These are phyloP conservation scores for Solanum chmielewskii DNA, from an alignment of 257 asterid species.

Conservation along the genomic window DNA sequence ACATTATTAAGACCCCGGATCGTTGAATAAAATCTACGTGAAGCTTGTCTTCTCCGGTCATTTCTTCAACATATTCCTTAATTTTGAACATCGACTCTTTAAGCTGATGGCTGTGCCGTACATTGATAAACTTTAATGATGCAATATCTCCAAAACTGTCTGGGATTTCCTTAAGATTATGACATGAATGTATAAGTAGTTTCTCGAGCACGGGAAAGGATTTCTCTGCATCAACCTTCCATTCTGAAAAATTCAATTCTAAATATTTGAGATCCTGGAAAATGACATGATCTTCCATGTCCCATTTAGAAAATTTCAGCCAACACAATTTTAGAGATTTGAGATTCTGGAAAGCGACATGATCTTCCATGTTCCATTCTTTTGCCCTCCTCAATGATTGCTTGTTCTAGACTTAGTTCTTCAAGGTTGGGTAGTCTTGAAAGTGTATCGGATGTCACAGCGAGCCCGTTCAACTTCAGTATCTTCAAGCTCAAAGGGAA, in stretches of 20 bases:
- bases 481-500: background rate
- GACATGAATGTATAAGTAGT: accelerated
- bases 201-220: background rate
- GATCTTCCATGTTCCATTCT: background rate
- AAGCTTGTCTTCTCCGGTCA: background rate
- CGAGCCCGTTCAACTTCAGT: accelerated
- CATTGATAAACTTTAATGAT: background rate
- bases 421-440: background rate
- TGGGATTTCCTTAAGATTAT: background rate
- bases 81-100: background rate
- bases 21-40: too few relatives aligned
- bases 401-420: background rate
- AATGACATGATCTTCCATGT: background rate
- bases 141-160: background rate
- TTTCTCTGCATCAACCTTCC: background rate
- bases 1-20: too few relatives aligned
- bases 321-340: background rate
- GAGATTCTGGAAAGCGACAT: background rate
- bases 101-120: accelerated
- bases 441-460: background rate
- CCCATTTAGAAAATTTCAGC: background rate
- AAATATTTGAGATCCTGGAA: background rate
- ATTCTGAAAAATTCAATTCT: background rate
- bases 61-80: background rate
- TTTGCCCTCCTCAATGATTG: background rate